Evolutionary conservation across 495 filamentous ascomycete genomes (phyloP), one percentile per base, ranked within the genome.

Genomic region (Xanthoparmelia taractica): DNA sequence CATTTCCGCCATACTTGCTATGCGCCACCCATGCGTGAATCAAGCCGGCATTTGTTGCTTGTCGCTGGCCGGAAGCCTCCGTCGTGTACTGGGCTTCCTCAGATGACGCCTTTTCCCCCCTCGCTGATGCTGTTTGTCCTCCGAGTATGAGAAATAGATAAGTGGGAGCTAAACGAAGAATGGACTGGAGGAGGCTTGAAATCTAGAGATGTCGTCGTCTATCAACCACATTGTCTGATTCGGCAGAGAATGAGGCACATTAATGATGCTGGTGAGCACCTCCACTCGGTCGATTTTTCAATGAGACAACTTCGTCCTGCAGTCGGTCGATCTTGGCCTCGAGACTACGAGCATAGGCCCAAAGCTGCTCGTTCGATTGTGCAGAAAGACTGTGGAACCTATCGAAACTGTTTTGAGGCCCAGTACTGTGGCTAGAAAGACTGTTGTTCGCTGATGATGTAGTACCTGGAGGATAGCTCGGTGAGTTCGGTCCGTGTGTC

Each of bases 371-470:
- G 31, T 71, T 71, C n/a, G 45, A 43, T n/a, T 71, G 73, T 27
- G 79, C 8, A 45, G 57, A 70, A 23, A 56, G 20, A 29, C 57
- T 61, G 12, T 58, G 55, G 45, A 31, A 34, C 20, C 66, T 48
- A 27, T 72, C 70, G 25, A 72, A 58, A 52, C 70, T 72, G 25
- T 47, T 60, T 29, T 67, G 67, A 25, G 71, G 65, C 23, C 63
- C 61, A 36, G 68, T 72, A 36, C 40, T 64, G 40, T 71, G 66
- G 55, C 48, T 71, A 45, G 66, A 68, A 25, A 68, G 63, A 57
- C 77, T 73, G 60, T 79, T 78, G 59, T 71, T 79, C 38, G 73
- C 74, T 17, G 78, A 78, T 73, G 76, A 63, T 71, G 78, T 38
- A 66, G 63, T 61, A 25, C 66, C 69, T 37, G 64, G 63, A 23